phyloP scores from a whole-genome alignment of 345 rosid genomes.

The Dovyalis caffra region DNA sequence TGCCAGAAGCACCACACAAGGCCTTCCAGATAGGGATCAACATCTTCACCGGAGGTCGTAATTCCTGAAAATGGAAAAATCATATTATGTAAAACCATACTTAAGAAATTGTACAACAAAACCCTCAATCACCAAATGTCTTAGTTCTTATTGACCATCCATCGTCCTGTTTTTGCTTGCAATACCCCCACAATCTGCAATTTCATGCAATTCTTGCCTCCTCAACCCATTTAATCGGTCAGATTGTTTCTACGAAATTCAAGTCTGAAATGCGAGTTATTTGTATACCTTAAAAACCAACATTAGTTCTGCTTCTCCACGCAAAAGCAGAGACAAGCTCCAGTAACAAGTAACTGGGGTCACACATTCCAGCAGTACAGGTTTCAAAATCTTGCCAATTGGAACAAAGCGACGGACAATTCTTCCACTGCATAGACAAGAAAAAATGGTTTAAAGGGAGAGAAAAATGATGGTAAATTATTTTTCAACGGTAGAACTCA shows the following conservation, averaged over 20 bases:
- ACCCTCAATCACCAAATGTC: background rate
- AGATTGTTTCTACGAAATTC: background rate
- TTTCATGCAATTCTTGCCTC: background rate
- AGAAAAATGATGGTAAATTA: background rate
- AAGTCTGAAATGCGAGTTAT: background rate
- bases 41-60: constrained; percentile 71
- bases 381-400: constrained; percentile 68
- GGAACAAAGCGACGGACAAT: constrained; percentile 60
- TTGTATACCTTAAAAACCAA: constrained; percentile 65
- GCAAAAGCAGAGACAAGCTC: constrained; percentile 66
- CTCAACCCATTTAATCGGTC: background rate
- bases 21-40: constrained; percentile 84
- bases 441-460: background rate
- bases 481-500: background rate
- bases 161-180: background rate
- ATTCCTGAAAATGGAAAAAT: constrained; percentile 43
- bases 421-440: constrained; percentile 53
- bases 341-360: constrained; percentile 83
- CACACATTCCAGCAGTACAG: constrained; percentile 73
- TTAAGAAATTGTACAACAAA: background rate
- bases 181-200: background rate
- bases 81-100: background rate
- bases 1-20: constrained; percentile 41
- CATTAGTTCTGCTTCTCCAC: constrained; percentile 60
- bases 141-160: background rate